Evolutionary conservation across 768 basidiomycete species (phyloP).

Genomic region (Lactarius psammicola): DNA sequence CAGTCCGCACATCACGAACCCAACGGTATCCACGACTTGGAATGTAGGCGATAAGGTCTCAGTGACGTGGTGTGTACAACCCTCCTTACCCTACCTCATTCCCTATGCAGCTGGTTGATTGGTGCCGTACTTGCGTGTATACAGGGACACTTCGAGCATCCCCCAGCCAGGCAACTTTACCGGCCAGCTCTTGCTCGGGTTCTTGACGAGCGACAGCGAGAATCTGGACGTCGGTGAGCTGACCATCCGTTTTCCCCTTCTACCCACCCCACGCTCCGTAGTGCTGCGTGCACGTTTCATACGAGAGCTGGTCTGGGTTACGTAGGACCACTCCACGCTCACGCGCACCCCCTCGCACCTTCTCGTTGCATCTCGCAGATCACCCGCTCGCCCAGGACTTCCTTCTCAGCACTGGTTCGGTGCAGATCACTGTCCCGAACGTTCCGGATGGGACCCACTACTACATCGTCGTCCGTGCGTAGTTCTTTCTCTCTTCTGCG

Average conservation of each 20-base stretch:
- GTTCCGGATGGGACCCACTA: constrained; percentile 37
- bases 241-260: background rate
- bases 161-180: constrained; percentile 41
- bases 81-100: background rate
- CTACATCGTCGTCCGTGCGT: constrained; percentile 47
- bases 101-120: background rate
- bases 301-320: background rate
- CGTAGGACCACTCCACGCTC: background rate
- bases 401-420: constrained; percentile 38
- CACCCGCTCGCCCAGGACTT: constrained; percentile 39
- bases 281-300: background rate
- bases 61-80: constrained; percentile 42
- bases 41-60: constrained; percentile 35
- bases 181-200: constrained; percentile 49
- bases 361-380: constrained; percentile 29
- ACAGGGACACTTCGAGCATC: constrained; percentile 35
- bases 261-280: background rate
- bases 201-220: constrained; percentile 32
- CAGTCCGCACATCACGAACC: constrained; percentile 42
- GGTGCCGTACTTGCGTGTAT: background rate
- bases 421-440: constrained; percentile 40
- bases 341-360: background rate
- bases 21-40: constrained; percentile 40
- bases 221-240: constrained; percentile 52
- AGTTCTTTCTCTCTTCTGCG: background rate